These are phyloP conservation scores for Epichloe sibirici DNA, from an alignment of 2,329 filamentous ascomycete species.

Conservation along the genomic window DNA sequence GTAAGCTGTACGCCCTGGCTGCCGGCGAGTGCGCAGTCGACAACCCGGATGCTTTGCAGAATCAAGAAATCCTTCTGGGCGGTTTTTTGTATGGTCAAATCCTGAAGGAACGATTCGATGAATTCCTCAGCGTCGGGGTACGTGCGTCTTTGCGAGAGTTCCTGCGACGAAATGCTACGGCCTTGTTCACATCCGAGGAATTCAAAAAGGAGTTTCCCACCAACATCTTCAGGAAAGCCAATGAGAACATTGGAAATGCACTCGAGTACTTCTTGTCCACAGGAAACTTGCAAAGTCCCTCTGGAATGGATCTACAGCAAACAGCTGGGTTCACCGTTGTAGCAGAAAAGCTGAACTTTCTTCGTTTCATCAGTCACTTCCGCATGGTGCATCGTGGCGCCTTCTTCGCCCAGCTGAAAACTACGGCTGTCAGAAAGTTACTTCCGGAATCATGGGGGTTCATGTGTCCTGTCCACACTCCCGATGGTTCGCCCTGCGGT, in stretches of 20 bases:
- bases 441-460: constrained; percentile 97
- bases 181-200: constrained; percentile 62
- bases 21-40: constrained; percentile 87
- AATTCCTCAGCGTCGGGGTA: constrained; percentile 55
- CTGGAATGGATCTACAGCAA: constrained; percentile 88
- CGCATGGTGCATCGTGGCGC: constrained; percentile 98
- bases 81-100: constrained; percentile 93
- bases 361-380: constrained; percentile 97
- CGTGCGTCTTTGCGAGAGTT: constrained; percentile 44
- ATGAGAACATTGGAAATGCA: constrained; percentile 76
- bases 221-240: constrained; percentile 68
- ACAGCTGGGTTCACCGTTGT: constrained; percentile 91
- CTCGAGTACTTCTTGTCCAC: constrained; percentile 95
- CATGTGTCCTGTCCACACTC: constrained; percentile 92
- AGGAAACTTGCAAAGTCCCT: constrained; percentile 82
- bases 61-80: constrained; percentile 87
- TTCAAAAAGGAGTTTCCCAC: constrained; percentile 71
- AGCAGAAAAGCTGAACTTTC: constrained; percentile 97
- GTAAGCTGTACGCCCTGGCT: constrained; percentile 87
- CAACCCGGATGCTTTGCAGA: constrained; percentile 93
- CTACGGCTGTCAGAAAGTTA: constrained; percentile 89
- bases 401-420: constrained; percentile 97
- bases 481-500: constrained; percentile 90
- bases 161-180: constrained; percentile 41
- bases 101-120: constrained; percentile 86